phyloP scores from a whole-genome alignment of 1,284 basidiomycete species.

The Meira nashicola region DNA sequence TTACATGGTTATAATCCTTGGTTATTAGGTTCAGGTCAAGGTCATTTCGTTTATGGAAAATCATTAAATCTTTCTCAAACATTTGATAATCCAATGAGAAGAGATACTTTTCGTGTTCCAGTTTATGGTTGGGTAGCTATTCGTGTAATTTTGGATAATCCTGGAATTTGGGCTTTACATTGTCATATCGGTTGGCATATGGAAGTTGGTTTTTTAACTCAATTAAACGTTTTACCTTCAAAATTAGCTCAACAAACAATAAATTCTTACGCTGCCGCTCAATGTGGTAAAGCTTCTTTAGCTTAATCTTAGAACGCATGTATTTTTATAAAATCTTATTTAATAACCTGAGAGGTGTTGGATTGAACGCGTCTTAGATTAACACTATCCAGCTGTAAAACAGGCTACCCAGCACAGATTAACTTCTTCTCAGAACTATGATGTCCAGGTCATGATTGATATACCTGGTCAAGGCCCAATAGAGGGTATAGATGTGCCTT shows the following conservation, averaged over 20 bases:
- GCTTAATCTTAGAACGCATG: no score
- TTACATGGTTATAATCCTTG: conserved; percentile 32
- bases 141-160: conserved; percentile 17
- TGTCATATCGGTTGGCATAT: conserved; percentile 35
- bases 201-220: conserved; percentile 31
- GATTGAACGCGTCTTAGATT: no score
- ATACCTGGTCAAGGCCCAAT: no score
- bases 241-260: neutral
- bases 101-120: conserved; percentile 46
- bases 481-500: no score
- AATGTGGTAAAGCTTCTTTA: neutral
- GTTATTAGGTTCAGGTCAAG: conserved; percentile 51
- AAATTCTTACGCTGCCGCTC: neutral
- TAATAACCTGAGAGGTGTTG: no score
- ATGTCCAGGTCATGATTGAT: no score
- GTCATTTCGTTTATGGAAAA: conserved; percentile 26
- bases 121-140: conserved; percentile 32
- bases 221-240: conserved; percentile 22
- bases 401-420: no score
- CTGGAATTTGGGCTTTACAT: conserved; percentile 22
- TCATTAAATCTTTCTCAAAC: conserved; percentile 21
- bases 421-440: no score
- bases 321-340: no score
- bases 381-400: no score
- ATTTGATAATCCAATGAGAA: conserved; percentile 47